A percentile compares a stretch with the other conserved stretches of the same genome.
Evolutionary conservation across 345 rosid species (phyloP).

Genomic region (Linum lewisii): DNA sequence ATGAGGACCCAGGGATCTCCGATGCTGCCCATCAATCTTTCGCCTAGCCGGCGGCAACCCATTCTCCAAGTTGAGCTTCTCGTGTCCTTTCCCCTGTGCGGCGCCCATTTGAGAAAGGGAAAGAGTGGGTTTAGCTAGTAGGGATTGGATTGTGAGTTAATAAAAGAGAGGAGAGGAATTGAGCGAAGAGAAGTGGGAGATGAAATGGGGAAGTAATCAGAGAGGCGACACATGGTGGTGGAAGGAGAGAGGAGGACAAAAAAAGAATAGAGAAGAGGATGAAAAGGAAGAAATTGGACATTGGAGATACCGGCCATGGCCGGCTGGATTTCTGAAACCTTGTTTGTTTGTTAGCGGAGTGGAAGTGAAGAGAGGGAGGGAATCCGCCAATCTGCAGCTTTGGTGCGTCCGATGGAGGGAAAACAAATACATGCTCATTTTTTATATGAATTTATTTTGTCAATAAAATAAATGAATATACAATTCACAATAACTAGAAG

Average conservation of each 20-base stretch:
- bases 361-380: background rate
- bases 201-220: background rate
- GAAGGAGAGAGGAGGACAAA: background rate
- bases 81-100: slow-evolving; percentile 36
- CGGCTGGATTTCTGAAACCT: slow-evolving; percentile 31
- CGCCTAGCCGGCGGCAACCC: slow-evolving; percentile 24
- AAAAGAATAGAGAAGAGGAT: slow-evolving; percentile 4
- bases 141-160: background rate
- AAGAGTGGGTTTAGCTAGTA: too few relatives aligned
- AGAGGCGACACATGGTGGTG: slow-evolving; percentile 21
- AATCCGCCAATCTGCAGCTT: background rate
- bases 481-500: too few relatives aligned
- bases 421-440: background rate
- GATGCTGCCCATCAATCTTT: background rate
- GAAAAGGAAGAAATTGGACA: slow-evolving; percentile 10
- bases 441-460: too few relatives aligned
- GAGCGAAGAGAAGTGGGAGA: slow-evolving; percentile 1
- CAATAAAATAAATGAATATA: too few relatives aligned
- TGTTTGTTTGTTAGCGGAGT: background rate
- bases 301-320: slow-evolving; percentile 34
- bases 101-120: slow-evolving; percentile 25
- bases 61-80: slow-evolving; percentile 35
- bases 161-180: slow-evolving; percentile 3
- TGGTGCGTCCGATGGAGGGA: background rate
- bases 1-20: background rate